Base-by-base conservation (phyloP, 768 basidiomycete genomes). In the Russula olivacea region DNA sequence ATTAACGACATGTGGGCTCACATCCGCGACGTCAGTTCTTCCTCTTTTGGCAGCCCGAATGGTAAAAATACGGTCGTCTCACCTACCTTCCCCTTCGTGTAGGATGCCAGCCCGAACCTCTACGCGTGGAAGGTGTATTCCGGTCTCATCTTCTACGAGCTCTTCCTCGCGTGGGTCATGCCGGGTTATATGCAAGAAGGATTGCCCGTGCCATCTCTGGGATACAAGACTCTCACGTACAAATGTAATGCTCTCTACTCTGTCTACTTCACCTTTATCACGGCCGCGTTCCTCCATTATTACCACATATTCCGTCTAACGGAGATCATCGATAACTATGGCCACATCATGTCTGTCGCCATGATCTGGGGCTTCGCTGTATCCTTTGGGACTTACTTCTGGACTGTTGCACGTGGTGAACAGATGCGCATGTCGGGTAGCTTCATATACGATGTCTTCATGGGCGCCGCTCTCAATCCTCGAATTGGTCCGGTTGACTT, bases 381-480 rank as follows among this genome's bases (percentile, higher is more conserved):
- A 57, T 88, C 91, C 21, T 84, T 89, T 66, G 82, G 86, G 66
- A 87, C 89, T 68, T 96, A 98, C 73, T 81, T 93, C 64, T 76
- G 85, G 60, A 87, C 90, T 0, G 81, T 95, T 66, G 77, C 80
- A 14, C 87, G 87, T 41, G 89, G 91, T 2, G 87, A 86, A 69
- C 83, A 88, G 65, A 86, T 96, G 55, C 83, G 97, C 66, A 96
- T 97, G 90, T 93, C 89, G n/a, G 94, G 92, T 50, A 95, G 84
- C 77, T 84, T 90, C 75, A 81, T 95, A 69, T 99, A 98, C 72
- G 94, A 97, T 68, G 87, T 93, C 64, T 97, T 95, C 76, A 97
- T 98, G 95, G 96, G 96, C 50, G 93, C 94, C 45, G 82, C 82
- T 57, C 79, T 99, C 66, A 99, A 98, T 76, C 97, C 97, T 8